Evolutionary conservation across 192 early-diverging fungal genomes (phyloP), one percentile per base, ranked within the genome.

Genomic region (Podila clonocystis): DNA sequence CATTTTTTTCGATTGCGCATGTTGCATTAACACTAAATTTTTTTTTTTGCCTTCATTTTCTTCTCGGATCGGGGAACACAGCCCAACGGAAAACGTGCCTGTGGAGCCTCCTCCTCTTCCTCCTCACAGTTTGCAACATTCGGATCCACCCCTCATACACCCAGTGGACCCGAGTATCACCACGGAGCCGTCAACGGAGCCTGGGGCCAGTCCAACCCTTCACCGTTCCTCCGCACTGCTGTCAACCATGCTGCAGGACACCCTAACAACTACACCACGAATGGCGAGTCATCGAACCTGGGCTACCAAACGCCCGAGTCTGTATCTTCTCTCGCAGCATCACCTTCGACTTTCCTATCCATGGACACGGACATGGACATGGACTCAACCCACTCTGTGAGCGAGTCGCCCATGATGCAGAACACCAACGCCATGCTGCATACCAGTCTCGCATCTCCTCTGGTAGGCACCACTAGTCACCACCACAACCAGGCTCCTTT

Each of bases 11-110:
- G 50, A 20, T n/a, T 13, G 41, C 13, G 41, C 29, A 22, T n/a
- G n/a, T 64, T 58, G 17, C n/a, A 33, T 24, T 63, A 45, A 45
- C 24, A 33, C 67, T 68, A 29, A 59, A 12, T 15, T 55, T 36
- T 20, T 11, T n/a, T 26, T 30, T 13, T 63, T 20, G 20, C 13
- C 38, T 5, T 22, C 26, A 5, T 52, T 13, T 52, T 36, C 11
- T 20, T 9, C 8, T 11, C 41, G 29, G 17, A n/a, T 52, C n/a
- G 20, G 29, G 24, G 36, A 30, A 50, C 50, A 20, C 45, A 79
- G 76, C 76, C 76, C 31, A 79, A 79, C 28, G 76, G 76, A 62
- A 79, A 79, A 65, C 65, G 76, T 6, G 48, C 76, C 11, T 79
- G 76, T 50, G 71, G 65, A n/a, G 15, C 41, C 45, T 63, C 67